Evolutionary conservation across 805 yeast species (phyloP), one percentile per base, ranked within the genome.

Genomic region (Teunomyces cretensis): DNA sequence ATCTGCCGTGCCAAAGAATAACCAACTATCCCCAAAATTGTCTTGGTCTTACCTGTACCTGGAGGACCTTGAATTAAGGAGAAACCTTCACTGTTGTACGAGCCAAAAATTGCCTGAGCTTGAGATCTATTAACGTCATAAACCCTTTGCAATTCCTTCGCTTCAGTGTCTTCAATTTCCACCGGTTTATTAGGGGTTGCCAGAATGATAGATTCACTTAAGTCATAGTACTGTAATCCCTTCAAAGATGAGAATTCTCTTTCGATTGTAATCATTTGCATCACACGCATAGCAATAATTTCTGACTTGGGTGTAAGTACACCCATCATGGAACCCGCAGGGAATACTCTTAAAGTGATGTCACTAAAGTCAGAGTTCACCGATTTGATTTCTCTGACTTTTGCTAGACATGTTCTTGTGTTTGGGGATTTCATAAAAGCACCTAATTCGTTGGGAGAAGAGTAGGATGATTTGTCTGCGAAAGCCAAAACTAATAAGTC

Each of bases 51-150:
- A 72, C 99, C 99, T 2, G 55, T 51, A 65, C 99, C 99, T 0
- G 99, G 99, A 0, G 99, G 99, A 46, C 97, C 99, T 67, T 94
- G 99, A 62, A 94, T 91, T 43, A 94, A 72, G 0, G 95, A 84
- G 59, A 94, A 89, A 0, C 99, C 99, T 1, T 73, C 72, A 7
- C 78, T 71, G 17, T 72, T 62, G 26, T 82, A 79, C 0, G 96
- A 78, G 1, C 89, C 88, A 9, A 84, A 74, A 47, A 94, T 88
- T 0, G 99, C 99, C 26, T 68, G 74, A 0, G 98, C 98, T 65
- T 94, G 99, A 0, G 99, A 92, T 22, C 77, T 75, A 65, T 95
- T 94, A 30, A 91, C 86, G 15, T 76, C 71, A 53, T 81, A 85
- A 8, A 72, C 59, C 4, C 56, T 54, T 45, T 77, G 76, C 43